phyloP scores from a whole-genome alignment of 2,329 filamentous ascomycete species.

The Cylindrodendrum hubeiense region DNA sequence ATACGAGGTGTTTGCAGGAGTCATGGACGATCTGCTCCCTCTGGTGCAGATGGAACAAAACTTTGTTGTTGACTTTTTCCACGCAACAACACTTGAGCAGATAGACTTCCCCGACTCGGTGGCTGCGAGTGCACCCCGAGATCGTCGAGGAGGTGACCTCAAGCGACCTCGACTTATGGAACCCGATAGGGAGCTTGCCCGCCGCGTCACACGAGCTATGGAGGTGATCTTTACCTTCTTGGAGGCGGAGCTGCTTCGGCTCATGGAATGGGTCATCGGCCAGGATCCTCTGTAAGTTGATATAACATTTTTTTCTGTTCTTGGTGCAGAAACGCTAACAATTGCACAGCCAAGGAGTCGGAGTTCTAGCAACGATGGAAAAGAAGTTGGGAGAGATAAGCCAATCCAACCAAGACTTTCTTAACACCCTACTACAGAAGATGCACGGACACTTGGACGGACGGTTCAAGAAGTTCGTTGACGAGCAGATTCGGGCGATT shows the following conservation, averaged over 20 bases:
- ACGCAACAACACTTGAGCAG: constrained; percentile 86
- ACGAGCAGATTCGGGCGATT: constrained; percentile 94
- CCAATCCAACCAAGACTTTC: constrained; percentile 93
- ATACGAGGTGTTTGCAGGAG: constrained; percentile 84
- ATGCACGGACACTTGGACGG: constrained; percentile 80
- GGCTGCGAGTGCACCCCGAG: constrained; percentile 71
- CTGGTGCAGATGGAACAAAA: constrained; percentile 95
- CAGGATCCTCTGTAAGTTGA: constrained; percentile 82
- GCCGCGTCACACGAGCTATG: constrained; percentile 87
- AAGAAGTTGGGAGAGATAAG: constrained; percentile 82
- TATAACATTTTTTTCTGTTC: neutral
- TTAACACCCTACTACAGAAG: constrained; percentile 83
- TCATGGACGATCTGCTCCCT: constrained; percentile 84
- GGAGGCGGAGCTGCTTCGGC: constrained; percentile 79
- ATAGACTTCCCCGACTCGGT: constrained; percentile 88
- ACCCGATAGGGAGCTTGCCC: constrained; percentile 87
- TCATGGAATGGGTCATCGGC: constrained; percentile 86
- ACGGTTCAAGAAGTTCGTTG: constrained; percentile 89
- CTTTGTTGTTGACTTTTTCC: constrained; percentile 97
- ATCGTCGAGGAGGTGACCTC: constrained; percentile 79
- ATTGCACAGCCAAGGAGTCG: constrained; percentile 84
- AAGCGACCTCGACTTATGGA: constrained; percentile 84
- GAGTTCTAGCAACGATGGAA: constrained; percentile 84
- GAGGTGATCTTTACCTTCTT: constrained; percentile 89
- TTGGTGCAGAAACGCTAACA: constrained; percentile 27